Evolutionary conservation across 2,329 filamentous ascomycete species (phyloP).

Genomic region (Bimuria novae-zelandiae): DNA sequence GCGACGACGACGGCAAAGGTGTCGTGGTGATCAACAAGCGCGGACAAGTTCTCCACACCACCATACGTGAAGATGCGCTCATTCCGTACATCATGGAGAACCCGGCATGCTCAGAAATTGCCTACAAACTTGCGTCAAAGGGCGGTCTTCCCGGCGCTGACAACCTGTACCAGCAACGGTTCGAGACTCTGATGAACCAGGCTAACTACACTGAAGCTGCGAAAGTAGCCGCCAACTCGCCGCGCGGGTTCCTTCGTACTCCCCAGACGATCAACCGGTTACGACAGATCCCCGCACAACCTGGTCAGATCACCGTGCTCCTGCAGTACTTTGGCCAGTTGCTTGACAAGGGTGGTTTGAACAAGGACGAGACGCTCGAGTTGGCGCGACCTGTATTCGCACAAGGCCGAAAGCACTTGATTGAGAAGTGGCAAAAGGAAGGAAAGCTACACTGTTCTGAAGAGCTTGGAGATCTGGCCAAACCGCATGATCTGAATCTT

Average conservation of each 20-base stretch:
- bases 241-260: slow-evolving; percentile 91
- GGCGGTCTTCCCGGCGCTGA: slow-evolving; percentile 94
- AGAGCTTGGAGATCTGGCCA: slow-evolving; percentile 92
- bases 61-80: slow-evolving; percentile 86
- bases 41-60: slow-evolving; percentile 93
- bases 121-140: slow-evolving; percentile 93
- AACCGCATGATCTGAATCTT: slow-evolving; percentile 84
- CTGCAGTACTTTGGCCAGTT: slow-evolving; percentile 98
- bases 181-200: slow-evolving; percentile 80
- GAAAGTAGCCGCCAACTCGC: slow-evolving; percentile 95
- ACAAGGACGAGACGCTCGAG: slow-evolving; percentile 92
- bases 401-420: slow-evolving; percentile 91
- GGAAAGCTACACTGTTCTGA: slow-evolving; percentile 96
- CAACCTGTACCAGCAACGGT: slow-evolving; percentile 88
- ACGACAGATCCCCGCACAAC: slow-evolving; percentile 80
- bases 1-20: slow-evolving; percentile 81
- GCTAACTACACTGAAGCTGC: slow-evolving; percentile 87
- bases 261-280: slow-evolving; percentile 95
- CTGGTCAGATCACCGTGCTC: slow-evolving; percentile 88
- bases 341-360: slow-evolving; percentile 90
- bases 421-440: slow-evolving; percentile 98
- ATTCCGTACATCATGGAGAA: slow-evolving; percentile 96
- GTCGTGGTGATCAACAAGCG: slow-evolving; percentile 96
- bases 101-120: slow-evolving; percentile 88
- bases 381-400: slow-evolving; percentile 88